Conservation (phyloP, 352 stramenopile species). For the Globisporangium iwayamae region DNA sequence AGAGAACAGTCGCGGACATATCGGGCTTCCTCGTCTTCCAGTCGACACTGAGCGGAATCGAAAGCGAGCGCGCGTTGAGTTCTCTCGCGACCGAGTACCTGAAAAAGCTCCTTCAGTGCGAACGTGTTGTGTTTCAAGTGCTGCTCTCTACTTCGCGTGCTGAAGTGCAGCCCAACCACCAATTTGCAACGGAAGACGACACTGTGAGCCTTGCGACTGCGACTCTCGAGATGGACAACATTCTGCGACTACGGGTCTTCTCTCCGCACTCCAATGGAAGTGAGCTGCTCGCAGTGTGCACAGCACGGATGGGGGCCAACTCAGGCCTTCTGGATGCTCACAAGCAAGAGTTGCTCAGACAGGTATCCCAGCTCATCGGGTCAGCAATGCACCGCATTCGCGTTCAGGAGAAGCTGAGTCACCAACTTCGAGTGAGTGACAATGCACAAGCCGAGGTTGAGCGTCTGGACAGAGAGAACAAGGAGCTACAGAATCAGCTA, state of each 20-base stretch:
- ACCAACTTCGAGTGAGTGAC: background rate
- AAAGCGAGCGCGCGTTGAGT: slow-evolving; percentile 4
- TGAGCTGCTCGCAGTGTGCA: slow-evolving; percentile 9
- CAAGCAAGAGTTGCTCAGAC: slow-evolving; percentile 12
- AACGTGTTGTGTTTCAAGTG: background rate
- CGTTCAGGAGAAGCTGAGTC: background rate
- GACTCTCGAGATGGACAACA: slow-evolving; percentile 15
- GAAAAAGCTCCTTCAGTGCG: slow-evolving; percentile 12
- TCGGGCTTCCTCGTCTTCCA: slow-evolving; percentile 7
- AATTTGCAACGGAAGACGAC: background rate
- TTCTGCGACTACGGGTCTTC: slow-evolving; percentile 15
- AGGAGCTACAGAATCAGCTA: slow-evolving; percentile 1
- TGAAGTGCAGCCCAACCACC: background rate
- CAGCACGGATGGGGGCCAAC: slow-evolving; percentile 1
- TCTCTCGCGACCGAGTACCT: slow-evolving; percentile 5
- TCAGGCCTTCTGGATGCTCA: background rate
- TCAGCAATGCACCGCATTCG: slow-evolving; percentile 8
- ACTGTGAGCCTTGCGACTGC: background rate
- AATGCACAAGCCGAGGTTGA: slow-evolving; percentile 3
- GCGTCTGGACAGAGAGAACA: background rate
- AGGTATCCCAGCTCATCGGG: slow-evolving; percentile 1
- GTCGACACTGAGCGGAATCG: background rate
- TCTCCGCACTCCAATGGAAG: background rate
- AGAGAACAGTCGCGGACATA: background rate
- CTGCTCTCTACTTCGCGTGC: background rate